Evolutionary conservation across 169 alveolate genomes (phyloP), one percentile per base, ranked within the genome.

Genomic region (Eimeria brunetti): DNA sequence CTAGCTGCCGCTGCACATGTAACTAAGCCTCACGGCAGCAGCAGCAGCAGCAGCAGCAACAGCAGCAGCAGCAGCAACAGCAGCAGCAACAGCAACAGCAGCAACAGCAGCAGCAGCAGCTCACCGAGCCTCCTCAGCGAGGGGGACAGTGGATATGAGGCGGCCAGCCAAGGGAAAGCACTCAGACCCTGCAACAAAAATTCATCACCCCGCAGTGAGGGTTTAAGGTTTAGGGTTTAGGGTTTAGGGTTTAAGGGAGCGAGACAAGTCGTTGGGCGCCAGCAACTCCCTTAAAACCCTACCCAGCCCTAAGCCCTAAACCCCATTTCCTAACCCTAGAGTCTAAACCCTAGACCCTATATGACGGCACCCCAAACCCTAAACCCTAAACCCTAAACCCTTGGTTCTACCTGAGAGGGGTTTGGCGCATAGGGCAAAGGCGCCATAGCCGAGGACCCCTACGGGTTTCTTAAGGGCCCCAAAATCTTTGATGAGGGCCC

Each of bases 351-450:
- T 7, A 18, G 22, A 14, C 41, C 64, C 67, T 44, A 18, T n/a
- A n/a, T n/a, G n/a, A n/a, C n/a, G n/a, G n/a, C 24, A 46, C 88
- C 18, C 88, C 44, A 38, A 46, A 81, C 4, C 41, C 89, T 81
- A n/a, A 76, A 76, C 71, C 69, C 69, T 81, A 81, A 51, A 51
- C 89, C 38, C 89, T 14, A 24, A 44, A 81, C 69, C 89, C 46
- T 51, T 5, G n/a, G 0, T 38, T 22, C 3, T 84, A 64, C 92
- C 92, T 24, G 95, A n/a, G n/a, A 80, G 91, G 7, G 85, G 86
- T 53, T 81, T 91, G 18, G 95, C 95, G 33, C 89, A 78, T 46
- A 91, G 95, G 53, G 95, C 95, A n/a, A 80, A 91, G 36, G 75
- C 95, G 41, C 95, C 95, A 36, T 91, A 91, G 27, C 95, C 95